Percentiles rank a stretch among this genome's conserved stretches.
phyloP scores from a whole-genome alignment of 345 rosid species.

The Citrus hindsii region DNA sequence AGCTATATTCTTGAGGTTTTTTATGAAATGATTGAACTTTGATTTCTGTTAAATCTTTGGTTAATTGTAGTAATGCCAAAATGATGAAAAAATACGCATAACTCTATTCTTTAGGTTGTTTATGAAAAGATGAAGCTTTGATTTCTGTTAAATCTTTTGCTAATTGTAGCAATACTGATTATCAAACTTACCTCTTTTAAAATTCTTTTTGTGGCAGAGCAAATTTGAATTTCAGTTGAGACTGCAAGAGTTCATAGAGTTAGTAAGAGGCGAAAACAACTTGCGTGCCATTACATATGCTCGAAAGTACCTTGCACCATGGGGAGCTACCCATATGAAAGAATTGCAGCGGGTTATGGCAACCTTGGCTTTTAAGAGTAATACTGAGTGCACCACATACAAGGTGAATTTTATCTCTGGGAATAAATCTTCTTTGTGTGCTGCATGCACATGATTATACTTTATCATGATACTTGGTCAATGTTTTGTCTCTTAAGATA shows the following conservation, averaged over 20 bases:
- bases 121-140: not conserved
- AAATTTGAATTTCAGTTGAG: constrained; percentile 90
- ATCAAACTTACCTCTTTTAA: not conserved
- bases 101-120: not conserved
- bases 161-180: not conserved
- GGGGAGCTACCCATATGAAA: constrained; percentile 85
- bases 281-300: constrained; percentile 77
- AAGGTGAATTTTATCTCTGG: constrained; percentile 50
- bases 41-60: not conserved
- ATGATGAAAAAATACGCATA: not conserved
- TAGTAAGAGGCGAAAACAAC: constrained; percentile 71
- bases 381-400: constrained; percentile 67
- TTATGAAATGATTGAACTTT: not conserved
- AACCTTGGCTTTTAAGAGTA: constrained; percentile 85
- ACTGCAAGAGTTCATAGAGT: constrained; percentile 91
- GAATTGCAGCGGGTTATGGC: constrained; percentile 80
- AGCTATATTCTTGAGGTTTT: not conserved
- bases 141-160: not conserved
- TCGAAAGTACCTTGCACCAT: constrained; percentile 77
- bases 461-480: not conserved
- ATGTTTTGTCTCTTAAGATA: not conserved
- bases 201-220: constrained; percentile 53
- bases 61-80: not conserved
- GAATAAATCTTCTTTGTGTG: not conserved
- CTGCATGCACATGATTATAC: not conserved